These are phyloP conservation scores for Dendryphion nanum DNA, from an alignment of 2,329 filamentous ascomycete genomes.

Conservation along the genomic window DNA sequence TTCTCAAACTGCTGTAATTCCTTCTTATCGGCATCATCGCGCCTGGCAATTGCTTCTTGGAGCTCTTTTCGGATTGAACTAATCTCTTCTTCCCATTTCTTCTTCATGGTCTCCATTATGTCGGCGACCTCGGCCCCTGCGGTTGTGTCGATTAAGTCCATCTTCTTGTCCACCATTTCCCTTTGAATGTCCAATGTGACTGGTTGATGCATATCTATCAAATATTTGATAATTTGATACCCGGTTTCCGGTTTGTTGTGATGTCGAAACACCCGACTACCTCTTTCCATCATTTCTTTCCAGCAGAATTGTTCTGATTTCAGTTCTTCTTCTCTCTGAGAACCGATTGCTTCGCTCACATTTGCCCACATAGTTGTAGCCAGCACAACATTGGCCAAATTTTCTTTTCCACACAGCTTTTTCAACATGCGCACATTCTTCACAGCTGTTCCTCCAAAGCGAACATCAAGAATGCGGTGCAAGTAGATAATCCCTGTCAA, in stretches of 20 bases:
- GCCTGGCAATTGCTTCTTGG: too few relatives aligned
- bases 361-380: constrained; percentile 45
- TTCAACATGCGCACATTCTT: constrained; percentile 48
- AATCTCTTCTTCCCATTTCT: too few relatives aligned
- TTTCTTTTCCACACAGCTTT: constrained; percentile 44
- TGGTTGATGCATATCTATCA: constrained; percentile 9
- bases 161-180: constrained; percentile 13
- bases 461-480: constrained; percentile 44
- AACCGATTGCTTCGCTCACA: constrained; percentile 7
- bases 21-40: too few relatives aligned
- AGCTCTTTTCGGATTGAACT: too few relatives aligned
- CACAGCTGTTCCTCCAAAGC: constrained; percentile 39
- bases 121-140: constrained; percentile 11
- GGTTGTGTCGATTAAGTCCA: constrained; percentile 12
- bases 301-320: constrained; percentile 2
- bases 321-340: neutral
- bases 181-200: constrained; percentile 12
- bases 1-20: too few relatives aligned
- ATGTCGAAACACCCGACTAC: constrained; percentile 12
- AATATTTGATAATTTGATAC: constrained; percentile 8
- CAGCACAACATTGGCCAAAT: constrained; percentile 43
- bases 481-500: constrained; percentile 50
- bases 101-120: neutral
- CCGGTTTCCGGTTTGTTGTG: constrained; percentile 6
- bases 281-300: constrained; percentile 11